These are phyloP conservation scores for Talaromyces sp. DNA, from an alignment of 2,329 filamentous ascomycete genomes.

Conservation along the genomic window DNA sequence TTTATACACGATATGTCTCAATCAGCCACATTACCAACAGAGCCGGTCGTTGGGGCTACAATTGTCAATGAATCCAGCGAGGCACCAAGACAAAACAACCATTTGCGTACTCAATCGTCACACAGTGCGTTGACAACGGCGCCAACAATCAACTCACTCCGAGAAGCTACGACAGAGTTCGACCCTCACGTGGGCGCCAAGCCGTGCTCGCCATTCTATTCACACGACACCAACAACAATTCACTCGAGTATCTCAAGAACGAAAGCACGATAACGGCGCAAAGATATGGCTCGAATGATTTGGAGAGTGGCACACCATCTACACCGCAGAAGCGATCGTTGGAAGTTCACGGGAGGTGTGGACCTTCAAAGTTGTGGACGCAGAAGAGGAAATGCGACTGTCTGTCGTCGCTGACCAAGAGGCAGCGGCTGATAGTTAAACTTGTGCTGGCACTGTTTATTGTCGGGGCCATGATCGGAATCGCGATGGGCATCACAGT, in stretches of 20 bases:
- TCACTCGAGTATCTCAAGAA: slow-evolving; percentile 25
- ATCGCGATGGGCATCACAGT: slow-evolving; percentile 43
- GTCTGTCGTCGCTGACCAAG: slow-evolving; percentile 30
- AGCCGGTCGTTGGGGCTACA: slow-evolving; percentile 10
- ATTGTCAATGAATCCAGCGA: neutral
- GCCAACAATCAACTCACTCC: slow-evolving; percentile 8
- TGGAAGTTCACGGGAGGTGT: slow-evolving; percentile 19
- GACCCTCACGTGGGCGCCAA: slow-evolving; percentile 16
- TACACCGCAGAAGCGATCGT: slow-evolving; percentile 17
- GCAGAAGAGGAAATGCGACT: slow-evolving; percentile 29
- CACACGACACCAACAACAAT: slow-evolving; percentile 19
- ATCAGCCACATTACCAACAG: slow-evolving; percentile 8
- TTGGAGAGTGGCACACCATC: slow-evolving; percentile 27
- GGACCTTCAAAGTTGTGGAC: slow-evolving; percentile 31
- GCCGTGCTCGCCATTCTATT: slow-evolving; percentile 15
- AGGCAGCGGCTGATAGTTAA: slow-evolving; percentile 38
- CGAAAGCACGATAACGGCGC: slow-evolving; percentile 16
- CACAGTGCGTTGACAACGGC: neutral
- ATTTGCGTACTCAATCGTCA: neutral
- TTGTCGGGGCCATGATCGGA: slow-evolving; percentile 40
- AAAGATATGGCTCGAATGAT: slow-evolving; percentile 23
- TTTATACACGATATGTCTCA: slow-evolving; percentile 5
- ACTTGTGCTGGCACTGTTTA: slow-evolving; percentile 36
- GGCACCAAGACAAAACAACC: neutral
- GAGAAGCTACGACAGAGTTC: slow-evolving; percentile 8